Conservation (phyloP, 495 filamentous ascomycete species). For the Talaromyces stipitatus region DNA sequence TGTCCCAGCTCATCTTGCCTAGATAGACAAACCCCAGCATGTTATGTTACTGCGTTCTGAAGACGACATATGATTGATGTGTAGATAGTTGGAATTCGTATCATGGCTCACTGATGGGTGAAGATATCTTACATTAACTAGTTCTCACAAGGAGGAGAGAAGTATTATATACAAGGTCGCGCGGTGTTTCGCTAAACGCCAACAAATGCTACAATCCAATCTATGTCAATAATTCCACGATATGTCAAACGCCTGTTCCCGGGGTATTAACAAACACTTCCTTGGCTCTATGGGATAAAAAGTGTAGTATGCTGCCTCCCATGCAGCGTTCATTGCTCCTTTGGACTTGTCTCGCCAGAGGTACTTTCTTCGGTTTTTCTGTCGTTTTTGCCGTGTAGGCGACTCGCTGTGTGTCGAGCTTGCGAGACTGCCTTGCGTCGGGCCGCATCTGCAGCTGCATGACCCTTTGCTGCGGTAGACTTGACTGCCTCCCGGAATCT, state of each 20-base stretch:
- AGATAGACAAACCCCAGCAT: neutral
- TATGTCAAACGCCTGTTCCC: neutral
- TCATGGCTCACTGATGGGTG: neutral
- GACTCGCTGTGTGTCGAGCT: neutral
- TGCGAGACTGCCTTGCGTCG: neutral
- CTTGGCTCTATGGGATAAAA: neutral
- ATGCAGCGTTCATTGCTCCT: neutral
- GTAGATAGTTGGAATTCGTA: neutral
- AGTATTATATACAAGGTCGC: neutral
- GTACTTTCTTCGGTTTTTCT: neutral
- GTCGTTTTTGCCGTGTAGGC: neutral
- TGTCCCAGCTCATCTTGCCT: neutral
- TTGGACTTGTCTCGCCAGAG: neutral
- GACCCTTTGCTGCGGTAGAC: constrained; percentile 13
- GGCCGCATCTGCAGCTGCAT: neutral
- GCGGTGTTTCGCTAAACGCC: neutral
- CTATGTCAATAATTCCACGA: neutral
- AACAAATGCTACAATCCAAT: neutral
- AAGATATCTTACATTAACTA: neutral
- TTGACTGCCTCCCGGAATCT: constrained; percentile 31
- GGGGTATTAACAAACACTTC: neutral
- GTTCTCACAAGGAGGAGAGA: neutral
- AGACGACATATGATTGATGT: neutral
- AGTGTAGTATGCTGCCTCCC: neutral
- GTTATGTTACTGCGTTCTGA: neutral